A percentile compares a stretch with the other conserved stretches of the same genome.
phyloP scores from a whole-genome alignment of 2,329 filamentous ascomycete species.

The Exophiala alcalophila region DNA sequence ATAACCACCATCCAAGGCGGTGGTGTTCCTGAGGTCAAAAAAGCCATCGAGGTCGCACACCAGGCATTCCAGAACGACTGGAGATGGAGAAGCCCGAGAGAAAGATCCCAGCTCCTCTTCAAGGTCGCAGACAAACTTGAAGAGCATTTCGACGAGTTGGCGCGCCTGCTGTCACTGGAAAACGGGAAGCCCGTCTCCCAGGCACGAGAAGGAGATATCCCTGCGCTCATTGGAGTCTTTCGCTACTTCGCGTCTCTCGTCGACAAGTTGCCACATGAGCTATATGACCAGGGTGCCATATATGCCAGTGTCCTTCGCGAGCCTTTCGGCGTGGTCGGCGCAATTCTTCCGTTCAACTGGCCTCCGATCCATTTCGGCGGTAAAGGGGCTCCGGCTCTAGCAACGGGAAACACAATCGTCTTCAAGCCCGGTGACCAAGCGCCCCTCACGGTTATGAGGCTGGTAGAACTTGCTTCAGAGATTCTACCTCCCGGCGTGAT shows the following conservation, averaged over 20 bases:
- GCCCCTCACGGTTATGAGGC: conserved; percentile 33
- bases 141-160: conserved; percentile 27
- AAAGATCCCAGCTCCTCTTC: conserved; percentile 7
- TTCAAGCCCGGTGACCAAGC: conserved; percentile 37
- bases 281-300: conserved; percentile 17
- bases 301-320: conserved; percentile 14
- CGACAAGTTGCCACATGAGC: conserved; percentile 17
- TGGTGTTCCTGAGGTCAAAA: conserved; percentile 6
- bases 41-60: conserved; percentile 9
- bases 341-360: conserved; percentile 59
- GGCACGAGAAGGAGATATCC: conserved; percentile 24
- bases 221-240: conserved; percentile 25
- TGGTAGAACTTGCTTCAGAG: conserved; percentile 34
- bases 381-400: conserved; percentile 35
- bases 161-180: conserved; percentile 29
- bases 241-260: conserved; percentile 31
- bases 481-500: conserved; percentile 35
- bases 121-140: conserved; percentile 13
- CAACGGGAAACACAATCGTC: conserved; percentile 39
- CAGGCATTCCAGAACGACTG: conserved; percentile 18
- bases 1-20: conserved; percentile 19
- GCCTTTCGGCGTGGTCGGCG: conserved; percentile 33
- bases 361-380: conserved; percentile 46
- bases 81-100: conserved; percentile 10
- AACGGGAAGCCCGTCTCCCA: conserved; percentile 32